Evolutionary conservation across 345 rosid species (phyloP).

Genomic region (Populus pruinosa): DNA sequence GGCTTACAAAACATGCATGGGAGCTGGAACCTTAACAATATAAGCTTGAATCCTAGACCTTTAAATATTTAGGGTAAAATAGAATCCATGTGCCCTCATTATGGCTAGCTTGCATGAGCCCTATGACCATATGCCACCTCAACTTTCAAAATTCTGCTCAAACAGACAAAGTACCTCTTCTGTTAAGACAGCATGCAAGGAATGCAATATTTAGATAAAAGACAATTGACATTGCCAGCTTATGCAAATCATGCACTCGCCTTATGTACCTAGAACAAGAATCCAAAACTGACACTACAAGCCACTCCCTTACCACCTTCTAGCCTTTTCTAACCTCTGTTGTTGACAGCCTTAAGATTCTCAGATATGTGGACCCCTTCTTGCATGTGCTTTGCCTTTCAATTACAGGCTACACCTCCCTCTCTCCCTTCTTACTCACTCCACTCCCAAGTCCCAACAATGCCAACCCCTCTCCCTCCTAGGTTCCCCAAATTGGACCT

Average conservation of each 20-base stretch:
- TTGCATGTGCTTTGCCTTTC: slow-evolving; percentile 9
- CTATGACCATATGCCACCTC: neutral
- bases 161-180: neutral
- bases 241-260: neutral
- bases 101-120: neutral
- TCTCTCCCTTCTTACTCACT: neutral
- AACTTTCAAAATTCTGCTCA: neutral
- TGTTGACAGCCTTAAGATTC: slow-evolving; percentile 13
- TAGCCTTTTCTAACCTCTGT: neutral
- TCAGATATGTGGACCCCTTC: neutral
- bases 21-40: neutral
- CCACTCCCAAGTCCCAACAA: neutral
- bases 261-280: neutral
- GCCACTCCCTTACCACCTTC: neutral
- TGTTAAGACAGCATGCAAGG: neutral
- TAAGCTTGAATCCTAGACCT: neutral
- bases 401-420: slow-evolving; percentile 1
- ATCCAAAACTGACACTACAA: neutral
- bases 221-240: neutral
- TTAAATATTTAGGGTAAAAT: neutral
- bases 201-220: neutral
- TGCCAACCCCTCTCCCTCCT: neutral
- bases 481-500: neutral
- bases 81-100: neutral
- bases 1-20: neutral